Base-by-base conservation (phyloP, 345 rosid genomes). In the Dovyalis caffra region DNA sequence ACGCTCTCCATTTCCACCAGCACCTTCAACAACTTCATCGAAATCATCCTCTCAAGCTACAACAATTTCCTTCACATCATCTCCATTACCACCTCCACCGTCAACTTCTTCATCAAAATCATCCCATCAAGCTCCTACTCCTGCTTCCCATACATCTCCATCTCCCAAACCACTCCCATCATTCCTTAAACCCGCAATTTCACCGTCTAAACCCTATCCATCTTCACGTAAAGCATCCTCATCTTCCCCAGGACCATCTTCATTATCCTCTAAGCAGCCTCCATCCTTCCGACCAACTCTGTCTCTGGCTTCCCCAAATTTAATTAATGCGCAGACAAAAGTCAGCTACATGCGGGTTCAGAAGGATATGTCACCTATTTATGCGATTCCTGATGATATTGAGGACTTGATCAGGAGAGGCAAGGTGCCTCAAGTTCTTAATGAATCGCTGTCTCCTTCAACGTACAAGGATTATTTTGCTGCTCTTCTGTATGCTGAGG, bases 401-500 rank as follows among this genome's bases (percentile, higher is more conserved):
- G 29, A 79, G 61, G 71, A 49, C 34, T 32, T 78, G 56, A 75
- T 82, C 37, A 68, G 70, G 77, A 78, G 66, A 35, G 78, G 77
- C 21, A 38, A 12, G 35, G 82, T 72, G 40, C 85, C 85, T 43
- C 15, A 16, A 51, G 74, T 82, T 67, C 75, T 84, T 34, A 26
- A 53, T 11, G 69, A 34, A 29, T 74, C 76, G 6, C 38, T 81
- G 57, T 71, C 79, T 68, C 58, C 66, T 2, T 64, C 80, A 26
- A 71, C 79, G 1, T 85, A 85, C 70, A 75, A 40, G 63, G 78
- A 77, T 26, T 69, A 70, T 58, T 85, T 82, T 69, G 69, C 81
- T 28, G 80, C 84, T 49, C 80, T 85, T 65, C 77, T 85, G 7
- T 76, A 82, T 82, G 81, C 86, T 2, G 88, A 85, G 72, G 87